These are phyloP conservation scores for rapeseed (Brassica napus) DNA, from an alignment of 345 rosid genomes.

Conservation along the genomic window Da-Ae NC_063448.1:27523501-27524000, in stretches of 20 bases:
- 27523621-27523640: slow-evolving; percentile 88
- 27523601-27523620: slow-evolving; percentile 77
- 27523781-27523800: slow-evolving; percentile 87
- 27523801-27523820: slow-evolving; percentile 71
- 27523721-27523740: background rate
- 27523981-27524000: slow-evolving; percentile 89
- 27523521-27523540: slow-evolving; percentile 57
- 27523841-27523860: slow-evolving; percentile 13
- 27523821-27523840: slow-evolving; percentile 95
- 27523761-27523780: slow-evolving; percentile 48
- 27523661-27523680: slow-evolving; percentile 89
- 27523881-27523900: background rate
- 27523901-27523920: slow-evolving; percentile 7
- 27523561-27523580: slow-evolving; percentile 87
- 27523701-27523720: background rate
- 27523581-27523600: slow-evolving; percentile 72
- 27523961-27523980: slow-evolving; percentile 94
- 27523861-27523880: background rate
- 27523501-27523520: background rate
- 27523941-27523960: slow-evolving; percentile 78
- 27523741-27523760: background rate
- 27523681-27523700: slow-evolving; percentile 93
- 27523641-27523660: slow-evolving; percentile 86
- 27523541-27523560: slow-evolving; percentile 61
- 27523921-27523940: slow-evolving; percentile 67